Base-by-base conservation (phyloP, 169 alveolate genomes). In the Eimeria mitis region DNA sequence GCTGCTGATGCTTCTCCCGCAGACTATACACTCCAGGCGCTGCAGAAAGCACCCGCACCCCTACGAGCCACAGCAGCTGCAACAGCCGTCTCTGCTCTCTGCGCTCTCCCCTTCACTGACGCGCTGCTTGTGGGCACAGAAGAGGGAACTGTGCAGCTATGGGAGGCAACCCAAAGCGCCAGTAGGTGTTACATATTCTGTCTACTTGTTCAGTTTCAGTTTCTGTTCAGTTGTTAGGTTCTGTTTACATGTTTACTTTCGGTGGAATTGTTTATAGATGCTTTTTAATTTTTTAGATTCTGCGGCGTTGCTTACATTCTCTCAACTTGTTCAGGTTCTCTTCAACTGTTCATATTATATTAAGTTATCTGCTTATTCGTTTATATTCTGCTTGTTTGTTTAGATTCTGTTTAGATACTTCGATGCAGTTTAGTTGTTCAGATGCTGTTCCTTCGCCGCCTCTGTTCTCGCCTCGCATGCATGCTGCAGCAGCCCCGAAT, bases 81-180 rank as follows among this genome's bases (percentile, higher is more conserved):
- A 4, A 1, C 68, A 44, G 89, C 83, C 42, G 89, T 90, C 40
- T 73, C 95, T 14, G 79, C 95, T 44, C 73, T 90, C 81, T 44
- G 81, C 8, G 89, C 95, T 13, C n/a, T 90, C 71, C 95, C 89
- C 40, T 19, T 56, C 44, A 90, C 84, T 25, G 95, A 90, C 70
- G 89, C 70, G 23, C 61, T 90, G 56, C 71, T 90, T 11, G 75
- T 81, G 44, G 95, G 89, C 40, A 56, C 89, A 11, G 95, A 90
- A 23, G 89, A 42, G 2, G 95, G 95, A 9, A 28, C 34, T 8
- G 42, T 90, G 52, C 95, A 90, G 65, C 59, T 90, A 40, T 90
- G 95, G 95, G 47, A 40, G 70, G 95, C 89, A 4, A 2, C 65
- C 16, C 91, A 84, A 37, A 3, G 31, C 0, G 76, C 65, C 28